Evolutionary conservation across 306 rosid species (phyloP), one percentile per base, ranked within the genome.

Genomic region (Prunus persica): DNA sequence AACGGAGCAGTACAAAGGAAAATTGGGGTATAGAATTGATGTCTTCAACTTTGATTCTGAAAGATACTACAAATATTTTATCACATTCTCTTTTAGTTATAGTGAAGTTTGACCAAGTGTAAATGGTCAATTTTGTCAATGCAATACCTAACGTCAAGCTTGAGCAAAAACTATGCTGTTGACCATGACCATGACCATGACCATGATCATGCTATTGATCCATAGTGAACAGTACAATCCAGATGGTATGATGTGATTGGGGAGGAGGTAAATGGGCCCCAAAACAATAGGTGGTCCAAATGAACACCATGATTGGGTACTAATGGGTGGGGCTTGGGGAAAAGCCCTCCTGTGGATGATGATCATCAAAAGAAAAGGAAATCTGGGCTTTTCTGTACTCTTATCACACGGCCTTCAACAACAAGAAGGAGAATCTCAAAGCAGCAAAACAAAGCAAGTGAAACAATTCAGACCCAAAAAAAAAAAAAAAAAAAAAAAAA

Each of bases 301-400:
- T 62, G 45, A 66, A 16, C 20, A 51, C 41, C 57, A 81, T 75
- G 55, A 84, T 84, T 85, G 74, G 72, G 20, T 51, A 51, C 63
- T 78, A 2, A 77, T 69, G 71, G 72, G 55, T 57, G 55, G 51
- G 18, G 67, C 52, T 60, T 54, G 51, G 52, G 6, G 34, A 8
- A 61, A 14, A 62, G 2, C 15, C 58, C 30, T 16, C 22, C 30
- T 16, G 38, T 50, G 20, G 47, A 22, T 52, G 22, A 65, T 54
- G 28, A 55, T 27, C 28, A 55, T 27, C 63, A 14, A 4, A 3
- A 54, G 10, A 74, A 68, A 30, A 14, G 49, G 49, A 61, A 50
- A 10, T 65, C 69, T 34, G 27, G 67, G 69, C 69, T 65, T 65
- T 65, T 65, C 49, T 16, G 27, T 56, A 7, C 62, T 56, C 9